A percentile compares a stretch with the other conserved stretches of the same genome.
phyloP scores from a whole-genome alignment of 306 rosid species.

The Canavalia ensiformis region DNA sequence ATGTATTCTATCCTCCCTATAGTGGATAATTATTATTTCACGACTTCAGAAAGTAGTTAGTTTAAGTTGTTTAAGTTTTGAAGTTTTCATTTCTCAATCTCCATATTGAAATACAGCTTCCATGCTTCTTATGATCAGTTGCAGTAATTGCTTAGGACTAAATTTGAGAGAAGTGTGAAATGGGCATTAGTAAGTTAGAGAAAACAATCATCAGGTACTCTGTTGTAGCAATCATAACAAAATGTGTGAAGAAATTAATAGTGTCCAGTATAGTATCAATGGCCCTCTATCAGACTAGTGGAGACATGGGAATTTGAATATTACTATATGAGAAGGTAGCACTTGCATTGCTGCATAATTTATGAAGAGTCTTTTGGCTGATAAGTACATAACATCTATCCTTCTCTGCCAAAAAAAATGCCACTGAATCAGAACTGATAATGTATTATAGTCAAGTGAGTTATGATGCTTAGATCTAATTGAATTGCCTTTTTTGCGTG shows the following conservation, averaged over 20 bases:
- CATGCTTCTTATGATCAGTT: slow-evolving; percentile 1
- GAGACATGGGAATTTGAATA: not conserved
- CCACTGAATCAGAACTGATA: not conserved
- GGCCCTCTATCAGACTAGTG: not conserved
- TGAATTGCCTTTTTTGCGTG: slow-evolving; percentile 1
- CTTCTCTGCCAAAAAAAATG: slow-evolving; percentile 22
- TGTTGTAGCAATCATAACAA: slow-evolving; percentile 8
- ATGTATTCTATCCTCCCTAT: slow-evolving; percentile 2
- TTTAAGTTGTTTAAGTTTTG: not conserved
- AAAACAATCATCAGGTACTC: not conserved
- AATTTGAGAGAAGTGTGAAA: slow-evolving; percentile 15
- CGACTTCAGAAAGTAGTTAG: slow-evolving; percentile 12
- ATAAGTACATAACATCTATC: slow-evolving; percentile 3
- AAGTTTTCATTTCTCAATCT: slow-evolving; percentile 13
- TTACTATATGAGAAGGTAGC: not conserved
- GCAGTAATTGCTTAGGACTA: slow-evolving; percentile 27
- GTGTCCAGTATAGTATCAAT: not conserved
- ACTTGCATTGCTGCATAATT: not conserved
- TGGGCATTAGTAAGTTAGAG: not conserved
- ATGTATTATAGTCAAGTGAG: slow-evolving; percentile 20
- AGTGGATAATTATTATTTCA: slow-evolving; percentile 21
- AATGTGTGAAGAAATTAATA: slow-evolving; percentile 13
- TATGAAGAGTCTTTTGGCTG: slow-evolving; percentile 5
- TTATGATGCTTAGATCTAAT: slow-evolving; percentile 17
- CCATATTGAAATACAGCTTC: slow-evolving; percentile 11